Percentiles rank a stretch among this genome's conserved stretches.
phyloP scores from a whole-genome alignment of 1,284 basidiomycete genomes.

The Paramarasmius palmivorus region DNA sequence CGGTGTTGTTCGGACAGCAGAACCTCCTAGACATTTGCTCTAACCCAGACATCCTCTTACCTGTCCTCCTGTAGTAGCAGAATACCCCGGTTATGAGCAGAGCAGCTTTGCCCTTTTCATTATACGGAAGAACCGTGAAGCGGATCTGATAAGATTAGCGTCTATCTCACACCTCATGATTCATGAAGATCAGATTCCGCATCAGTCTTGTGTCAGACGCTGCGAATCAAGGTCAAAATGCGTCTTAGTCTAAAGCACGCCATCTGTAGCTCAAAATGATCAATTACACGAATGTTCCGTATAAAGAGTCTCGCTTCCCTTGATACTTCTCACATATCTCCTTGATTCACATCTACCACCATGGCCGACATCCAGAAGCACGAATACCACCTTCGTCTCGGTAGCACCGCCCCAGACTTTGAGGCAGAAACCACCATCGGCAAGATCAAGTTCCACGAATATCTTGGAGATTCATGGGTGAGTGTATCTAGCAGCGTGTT shows the following conservation, averaged over 20 bases:
- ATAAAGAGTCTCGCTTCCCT: not conserved
- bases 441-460: slow-evolving; percentile 75
- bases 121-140: no score
- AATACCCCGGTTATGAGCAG: no score
- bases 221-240: no score
- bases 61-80: no score
- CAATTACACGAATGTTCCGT: not conserved
- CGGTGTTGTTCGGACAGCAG: no score
- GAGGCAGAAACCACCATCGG: slow-evolving; percentile 70
- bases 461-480: slow-evolving; percentile 71
- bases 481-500: not conserved
- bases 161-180: no score
- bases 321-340: not conserved
- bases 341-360: not conserved
- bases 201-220: no score
- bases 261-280: slow-evolving; percentile 1
- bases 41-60: no score
- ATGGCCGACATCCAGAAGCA: slow-evolving; percentile 3
- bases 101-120: no score
- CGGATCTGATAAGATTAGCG: no score
- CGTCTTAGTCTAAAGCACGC: not conserved
- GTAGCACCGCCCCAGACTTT: slow-evolving; percentile 58
- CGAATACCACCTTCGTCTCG: slow-evolving; percentile 15
- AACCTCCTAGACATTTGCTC: no score
- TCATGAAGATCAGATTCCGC: no score